phyloP scores from a whole-genome alignment of 2,329 filamentous ascomycete species.

The Curvularia hawaiiensis region DNA sequence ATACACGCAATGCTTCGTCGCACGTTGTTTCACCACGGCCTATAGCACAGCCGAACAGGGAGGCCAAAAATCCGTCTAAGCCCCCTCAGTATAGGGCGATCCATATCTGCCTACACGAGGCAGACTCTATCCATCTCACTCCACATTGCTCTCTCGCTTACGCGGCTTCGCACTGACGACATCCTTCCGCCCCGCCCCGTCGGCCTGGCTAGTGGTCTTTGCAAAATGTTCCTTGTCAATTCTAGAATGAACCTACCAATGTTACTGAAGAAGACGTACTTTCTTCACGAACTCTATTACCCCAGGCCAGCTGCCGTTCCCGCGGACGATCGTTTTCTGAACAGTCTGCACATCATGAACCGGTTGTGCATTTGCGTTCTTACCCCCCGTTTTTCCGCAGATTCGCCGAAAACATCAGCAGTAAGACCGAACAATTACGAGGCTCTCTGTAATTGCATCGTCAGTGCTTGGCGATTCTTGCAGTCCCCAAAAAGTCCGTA shows the following conservation, averaged over 20 bases:
- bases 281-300: background rate
- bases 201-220: background rate
- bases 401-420: background rate
- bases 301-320: background rate
- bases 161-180: background rate
- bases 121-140: background rate
- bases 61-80: conserved; percentile 4
- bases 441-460: background rate
- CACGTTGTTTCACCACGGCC: conserved; percentile 14
- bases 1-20: conserved; percentile 11
- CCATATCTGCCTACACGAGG: background rate
- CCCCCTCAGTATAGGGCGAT: conserved; percentile 5
- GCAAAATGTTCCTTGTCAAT: background rate
- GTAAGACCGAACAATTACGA: background rate
- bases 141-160: background rate
- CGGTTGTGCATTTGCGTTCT: background rate
- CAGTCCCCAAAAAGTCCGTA: background rate
- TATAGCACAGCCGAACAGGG: conserved; percentile 12
- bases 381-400: background rate
- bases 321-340: background rate
- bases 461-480: background rate
- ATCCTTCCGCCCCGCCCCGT: background rate
- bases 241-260: background rate
- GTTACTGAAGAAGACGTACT: background rate
- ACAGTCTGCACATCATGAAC: background rate